Base-by-base conservation (phyloP, 176 grass and related monocot genomes). In the Triticum turgidum region DNA sequence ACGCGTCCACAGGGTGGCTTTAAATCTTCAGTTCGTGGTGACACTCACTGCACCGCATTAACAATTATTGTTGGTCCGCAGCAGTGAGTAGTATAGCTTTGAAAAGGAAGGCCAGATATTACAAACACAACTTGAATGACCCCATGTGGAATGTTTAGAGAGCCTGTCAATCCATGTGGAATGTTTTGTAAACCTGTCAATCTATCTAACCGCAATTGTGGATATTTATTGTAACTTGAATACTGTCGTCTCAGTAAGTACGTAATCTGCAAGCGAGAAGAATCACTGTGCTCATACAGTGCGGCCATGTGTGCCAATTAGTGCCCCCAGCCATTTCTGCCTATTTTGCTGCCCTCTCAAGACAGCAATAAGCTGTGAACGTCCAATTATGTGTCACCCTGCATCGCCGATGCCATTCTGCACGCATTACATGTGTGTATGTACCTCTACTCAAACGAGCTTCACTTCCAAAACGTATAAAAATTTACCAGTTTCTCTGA, bases 381-480 rank as follows among this genome's bases (percentile, higher is more conserved):
- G 67, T 65, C 22, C 39, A 85, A 87, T 79, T 85, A 70, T 88
- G 86, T 88, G 82, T 85, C 82, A 77, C 47, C 49, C 62, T 52
- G 86, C 90, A 85, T 82, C 82, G 69, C 70, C 15, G 82, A 86
- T 88, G 86, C 82, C 64, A 82, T 41, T 73, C 66, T 73, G 42
- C 65, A 78, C 78, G 77, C 69, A 78, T 91, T 88, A 85, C 47
- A 88, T 86, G 82, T 85, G 58, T 87, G 81, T 87, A 69, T 87
- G 73, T 88, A 86, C 90, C 90, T 88, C 72, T 88, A 91, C 65
- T 47, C 77, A 45, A 88, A 91, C 85, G 73, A 82, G 86, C 41
- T 66, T 88, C 72, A 37, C 24, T 78, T 91, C 9, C 86, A 85
- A 91, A 85, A 85, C 90, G 90, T 91, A 82, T 85, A 80, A 85